Evolutionary conservation across 1,284 basidiomycete species (phyloP).

Genomic region (Apiotrichum montevideense): DNA sequence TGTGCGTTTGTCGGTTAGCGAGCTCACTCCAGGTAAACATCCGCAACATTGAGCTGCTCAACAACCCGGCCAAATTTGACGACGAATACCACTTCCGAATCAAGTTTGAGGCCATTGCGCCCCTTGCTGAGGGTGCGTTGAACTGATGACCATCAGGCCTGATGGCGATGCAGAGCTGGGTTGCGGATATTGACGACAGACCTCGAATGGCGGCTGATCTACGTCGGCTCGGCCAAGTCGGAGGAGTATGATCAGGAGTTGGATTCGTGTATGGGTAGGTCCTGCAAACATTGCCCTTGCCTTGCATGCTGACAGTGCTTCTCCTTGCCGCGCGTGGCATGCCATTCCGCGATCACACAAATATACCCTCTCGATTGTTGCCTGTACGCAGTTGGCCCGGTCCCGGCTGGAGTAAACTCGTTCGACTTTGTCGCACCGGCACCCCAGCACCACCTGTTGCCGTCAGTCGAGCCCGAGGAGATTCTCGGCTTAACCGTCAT

Average conservation of each 20-base stretch:
- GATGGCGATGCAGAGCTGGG: background rate
- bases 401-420: slow-evolving; percentile 88
- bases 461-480: slow-evolving; percentile 55
- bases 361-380: background rate
- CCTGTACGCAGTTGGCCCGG: slow-evolving; percentile 64
- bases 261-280: slow-evolving; percentile 75
- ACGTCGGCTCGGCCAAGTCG: slow-evolving; percentile 88
- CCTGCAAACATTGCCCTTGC: background rate
- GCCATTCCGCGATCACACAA: too few species aligned
- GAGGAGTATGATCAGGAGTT: slow-evolving; percentile 92
- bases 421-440: slow-evolving; percentile 83
- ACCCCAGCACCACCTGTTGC: slow-evolving; percentile 69
- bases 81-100: slow-evolving; percentile 92
- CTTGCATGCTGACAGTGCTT: background rate
- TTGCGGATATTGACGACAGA: slow-evolving; percentile 52
- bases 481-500: slow-evolving; percentile 77
- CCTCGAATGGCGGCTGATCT: slow-evolving; percentile 95
- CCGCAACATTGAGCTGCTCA: slow-evolving; percentile 63
- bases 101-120: slow-evolving; percentile 95
- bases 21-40: slow-evolving; percentile 45
- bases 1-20: too few species aligned
- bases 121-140: slow-evolving; percentile 72
- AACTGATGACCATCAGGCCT: background rate
- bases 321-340: background rate
- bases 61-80: slow-evolving; percentile 85